Conservation (phyloP, 768 basidiomycete species). For the Mycena maculata region DNA sequence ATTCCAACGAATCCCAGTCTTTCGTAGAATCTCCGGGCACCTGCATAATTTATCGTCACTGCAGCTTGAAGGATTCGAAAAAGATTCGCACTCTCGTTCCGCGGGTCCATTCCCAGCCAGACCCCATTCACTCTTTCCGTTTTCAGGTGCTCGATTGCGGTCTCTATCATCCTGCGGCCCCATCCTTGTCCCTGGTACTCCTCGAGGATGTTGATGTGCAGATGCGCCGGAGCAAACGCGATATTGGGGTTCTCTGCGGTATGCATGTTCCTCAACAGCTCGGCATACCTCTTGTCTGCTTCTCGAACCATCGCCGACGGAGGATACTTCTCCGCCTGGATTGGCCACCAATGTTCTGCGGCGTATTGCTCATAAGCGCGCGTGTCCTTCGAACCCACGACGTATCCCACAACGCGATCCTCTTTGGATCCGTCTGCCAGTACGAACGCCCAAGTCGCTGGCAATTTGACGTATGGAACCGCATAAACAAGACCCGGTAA, state of each 20-base stretch:
- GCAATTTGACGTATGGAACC: constrained; percentile 77
- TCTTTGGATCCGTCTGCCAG: constrained; percentile 62
- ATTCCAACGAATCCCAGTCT: constrained; percentile 70
- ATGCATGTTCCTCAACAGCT: constrained; percentile 55
- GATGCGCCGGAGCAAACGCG: constrained; percentile 75
- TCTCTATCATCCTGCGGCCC: constrained; percentile 72
- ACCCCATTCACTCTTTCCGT: constrained; percentile 61
- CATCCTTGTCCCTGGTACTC: constrained; percentile 75
- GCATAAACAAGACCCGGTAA: constrained; percentile 81
- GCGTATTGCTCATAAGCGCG: constrained; percentile 69
- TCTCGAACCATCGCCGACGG: constrained; percentile 45
- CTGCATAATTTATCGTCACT: no score
- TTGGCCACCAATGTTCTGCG: constrained; percentile 73
- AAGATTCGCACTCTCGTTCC: no score
- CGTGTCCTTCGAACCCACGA: constrained; percentile 75
- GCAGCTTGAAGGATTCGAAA: no score
- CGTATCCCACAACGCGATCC: constrained; percentile 73
- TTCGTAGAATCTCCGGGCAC: constrained; percentile 71
- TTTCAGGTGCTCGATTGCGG: constrained; percentile 65
- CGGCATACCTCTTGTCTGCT: constrained; percentile 59
- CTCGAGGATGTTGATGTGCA: constrained; percentile 80
- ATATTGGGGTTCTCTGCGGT: constrained; percentile 65
- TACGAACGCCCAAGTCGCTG: constrained; percentile 81
- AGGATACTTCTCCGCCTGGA: constrained; percentile 67
- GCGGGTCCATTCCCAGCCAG: constrained; percentile 77